A percentile compares a stretch with the other conserved stretches of the same genome.
Evolutionary conservation across 768 basidiomycete genomes (phyloP).

Genomic region (Russula compacta): DNA sequence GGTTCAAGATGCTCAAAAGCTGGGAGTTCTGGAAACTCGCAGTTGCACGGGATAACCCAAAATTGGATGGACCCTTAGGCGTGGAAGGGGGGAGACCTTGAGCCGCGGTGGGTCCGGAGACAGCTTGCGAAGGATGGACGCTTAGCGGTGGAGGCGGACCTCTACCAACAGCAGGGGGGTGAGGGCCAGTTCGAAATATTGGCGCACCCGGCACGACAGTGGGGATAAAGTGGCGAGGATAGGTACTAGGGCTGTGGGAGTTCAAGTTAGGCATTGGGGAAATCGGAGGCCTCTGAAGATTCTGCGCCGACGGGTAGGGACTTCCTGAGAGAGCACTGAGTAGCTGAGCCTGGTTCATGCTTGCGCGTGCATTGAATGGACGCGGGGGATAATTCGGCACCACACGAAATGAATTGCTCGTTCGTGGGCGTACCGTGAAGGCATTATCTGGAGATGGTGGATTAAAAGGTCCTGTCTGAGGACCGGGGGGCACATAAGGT

Average conservation of each 20-base stretch:
- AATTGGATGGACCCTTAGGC: neutral
- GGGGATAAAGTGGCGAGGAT: neutral
- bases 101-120: neutral
- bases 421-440: constrained; percentile 31
- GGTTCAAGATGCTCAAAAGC: constrained; percentile 13
- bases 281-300: constrained; percentile 2
- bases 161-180: constrained; percentile 3
- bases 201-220: constrained; percentile 8
- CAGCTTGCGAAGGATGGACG: constrained; percentile 5
- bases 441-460: constrained; percentile 22
- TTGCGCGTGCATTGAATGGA: constrained; percentile 29
- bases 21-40: constrained; percentile 5
- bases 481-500: constrained; percentile 5
- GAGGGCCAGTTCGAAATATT: constrained; percentile 10
- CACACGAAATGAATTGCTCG: constrained; percentile 27
- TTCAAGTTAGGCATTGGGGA: constrained; percentile 4
- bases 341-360: constrained; percentile 45
- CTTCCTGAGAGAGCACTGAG: constrained; percentile 35
- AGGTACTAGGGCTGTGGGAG: neutral
- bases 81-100: neutral
- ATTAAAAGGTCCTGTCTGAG: constrained; percentile 17
- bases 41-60: neutral
- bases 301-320: constrained; percentile 10
- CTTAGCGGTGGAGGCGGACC: constrained; percentile 14
- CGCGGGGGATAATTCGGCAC: constrained; percentile 20